Evolutionary conservation across 257 asterid genomes (phyloP).

Genomic region (Solanum medicagineum): DNA sequence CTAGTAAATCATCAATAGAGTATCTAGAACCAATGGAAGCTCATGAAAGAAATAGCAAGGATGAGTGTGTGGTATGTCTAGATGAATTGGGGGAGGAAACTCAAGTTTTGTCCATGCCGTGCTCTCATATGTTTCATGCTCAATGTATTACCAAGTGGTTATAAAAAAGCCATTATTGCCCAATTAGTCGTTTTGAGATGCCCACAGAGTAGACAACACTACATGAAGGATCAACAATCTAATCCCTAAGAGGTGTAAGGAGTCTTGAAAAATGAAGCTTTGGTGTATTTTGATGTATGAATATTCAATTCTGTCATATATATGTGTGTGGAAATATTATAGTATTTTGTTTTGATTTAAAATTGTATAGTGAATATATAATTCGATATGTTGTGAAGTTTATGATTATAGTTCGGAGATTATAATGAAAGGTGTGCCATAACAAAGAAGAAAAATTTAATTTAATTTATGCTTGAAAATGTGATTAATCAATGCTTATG

Average conservation of each 20-base stretch:
- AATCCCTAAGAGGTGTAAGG: neutral
- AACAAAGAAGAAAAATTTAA: too few species aligned
- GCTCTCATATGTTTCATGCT: slow-evolving; percentile 4
- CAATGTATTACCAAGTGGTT: slow-evolving; percentile 3
- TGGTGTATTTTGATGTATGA: too few species aligned
- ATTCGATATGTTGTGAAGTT: too few species aligned
- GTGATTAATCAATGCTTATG: too few species aligned
- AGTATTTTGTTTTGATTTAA: too few species aligned
- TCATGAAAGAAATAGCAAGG: neutral
- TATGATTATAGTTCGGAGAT: too few species aligned
- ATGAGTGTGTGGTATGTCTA: neutral
- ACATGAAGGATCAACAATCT: neutral
- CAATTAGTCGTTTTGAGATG: slow-evolving; percentile 1
- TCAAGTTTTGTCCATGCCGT: neutral
- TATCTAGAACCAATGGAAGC: neutral
- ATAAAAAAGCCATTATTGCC: neutral
- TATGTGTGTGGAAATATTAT: too few species aligned
- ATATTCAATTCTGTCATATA: too few species aligned
- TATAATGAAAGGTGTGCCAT: too few species aligned
- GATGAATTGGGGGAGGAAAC: neutral
- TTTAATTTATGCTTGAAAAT: too few species aligned
- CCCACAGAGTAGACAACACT: neutral
- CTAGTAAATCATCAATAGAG: neutral
- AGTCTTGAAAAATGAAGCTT: too few species aligned
- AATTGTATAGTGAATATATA: too few species aligned